Evolutionary conservation across 2,329 filamentous ascomycete species (phyloP).

Genomic region (Fusarium falciforme): DNA sequence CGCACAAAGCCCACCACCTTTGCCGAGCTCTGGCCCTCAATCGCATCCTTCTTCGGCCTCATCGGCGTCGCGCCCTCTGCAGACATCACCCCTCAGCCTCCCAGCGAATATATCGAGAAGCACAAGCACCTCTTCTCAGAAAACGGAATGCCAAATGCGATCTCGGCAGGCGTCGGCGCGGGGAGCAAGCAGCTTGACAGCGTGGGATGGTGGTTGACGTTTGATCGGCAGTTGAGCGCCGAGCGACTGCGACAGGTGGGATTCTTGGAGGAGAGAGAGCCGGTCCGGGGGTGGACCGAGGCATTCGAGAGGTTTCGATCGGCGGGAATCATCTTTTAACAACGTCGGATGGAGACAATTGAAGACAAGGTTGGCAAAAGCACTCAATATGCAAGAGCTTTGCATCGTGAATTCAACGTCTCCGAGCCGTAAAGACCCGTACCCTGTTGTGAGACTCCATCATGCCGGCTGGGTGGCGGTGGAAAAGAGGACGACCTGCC

Average conservation of each 20-base stretch:
- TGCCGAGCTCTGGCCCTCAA: conserved; percentile 46
- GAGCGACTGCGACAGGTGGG: conserved; percentile 52
- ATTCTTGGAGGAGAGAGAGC: conserved; percentile 53
- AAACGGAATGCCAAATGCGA: conserved; percentile 33
- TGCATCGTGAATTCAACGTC: not conserved
- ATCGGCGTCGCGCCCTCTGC: conserved; percentile 37
- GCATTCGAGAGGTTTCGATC: conserved; percentile 56
- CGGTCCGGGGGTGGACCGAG: conserved; percentile 54
- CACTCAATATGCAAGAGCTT: not conserved
- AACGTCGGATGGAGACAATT: not conserved
- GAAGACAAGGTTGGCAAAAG: not conserved
- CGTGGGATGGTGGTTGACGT: conserved; percentile 59
- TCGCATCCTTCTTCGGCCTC: conserved; percentile 49
- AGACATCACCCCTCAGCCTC: conserved; percentile 18
- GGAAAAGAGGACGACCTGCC: not conserved
- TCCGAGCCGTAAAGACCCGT: not conserved
- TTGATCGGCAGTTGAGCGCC: conserved; percentile 60
- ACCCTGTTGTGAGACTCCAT: not conserved
- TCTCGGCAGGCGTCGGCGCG: conserved; percentile 49
- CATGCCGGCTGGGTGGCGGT: not conserved
- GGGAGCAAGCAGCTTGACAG: conserved; percentile 55
- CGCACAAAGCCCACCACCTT: conserved; percentile 41
- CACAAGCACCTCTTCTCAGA: conserved; percentile 46
- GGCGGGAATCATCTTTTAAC: conserved; percentile 54
- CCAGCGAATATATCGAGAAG: conserved; percentile 47